phyloP scores from a whole-genome alignment of 805 yeast species.

The Nakazawaea molendinolei region DNA sequence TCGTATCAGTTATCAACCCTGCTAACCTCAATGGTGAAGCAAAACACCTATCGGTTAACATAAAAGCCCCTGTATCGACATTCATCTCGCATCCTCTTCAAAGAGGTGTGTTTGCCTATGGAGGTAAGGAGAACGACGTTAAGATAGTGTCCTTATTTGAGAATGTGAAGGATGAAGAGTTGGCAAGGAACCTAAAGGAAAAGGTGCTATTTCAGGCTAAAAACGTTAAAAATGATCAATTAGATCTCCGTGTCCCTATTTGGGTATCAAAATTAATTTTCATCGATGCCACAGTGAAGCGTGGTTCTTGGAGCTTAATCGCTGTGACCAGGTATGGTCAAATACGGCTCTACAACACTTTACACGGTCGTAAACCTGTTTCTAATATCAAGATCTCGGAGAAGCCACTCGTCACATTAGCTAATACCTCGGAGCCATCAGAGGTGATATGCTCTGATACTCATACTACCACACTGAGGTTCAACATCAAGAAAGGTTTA shows the following conservation, averaged over 20 bases:
- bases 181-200: constrained; percentile 17
- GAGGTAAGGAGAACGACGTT: constrained; percentile 81
- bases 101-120: constrained; percentile 59
- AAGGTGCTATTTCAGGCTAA: constrained; percentile 58
- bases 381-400: constrained; percentile 47
- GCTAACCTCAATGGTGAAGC: constrained; percentile 12
- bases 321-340: constrained; percentile 74
- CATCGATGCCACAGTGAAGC: constrained; percentile 23
- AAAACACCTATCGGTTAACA: constrained; percentile 19
- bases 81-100: constrained; percentile 41
- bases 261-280: constrained; percentile 62
- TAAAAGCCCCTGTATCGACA: constrained; percentile 43
- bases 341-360: constrained; percentile 65
- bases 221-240: constrained; percentile 73
- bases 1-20: constrained; percentile 21
- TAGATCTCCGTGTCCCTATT: constrained; percentile 78
- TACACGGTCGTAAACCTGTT: constrained; percentile 62
- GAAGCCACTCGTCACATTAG: constrained; percentile 42
- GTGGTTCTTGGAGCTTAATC: constrained; percentile 40
- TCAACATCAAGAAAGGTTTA: constrained; percentile 42
- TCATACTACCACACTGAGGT: constrained; percentile 55
- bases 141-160: constrained; percentile 37
- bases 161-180: constrained; percentile 15
- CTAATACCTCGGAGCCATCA: constrained; percentile 27
- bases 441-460: constrained; percentile 68